Base-by-base conservation (phyloP, 257 asterid species). In the Thymus quinquecostatus region DNA sequence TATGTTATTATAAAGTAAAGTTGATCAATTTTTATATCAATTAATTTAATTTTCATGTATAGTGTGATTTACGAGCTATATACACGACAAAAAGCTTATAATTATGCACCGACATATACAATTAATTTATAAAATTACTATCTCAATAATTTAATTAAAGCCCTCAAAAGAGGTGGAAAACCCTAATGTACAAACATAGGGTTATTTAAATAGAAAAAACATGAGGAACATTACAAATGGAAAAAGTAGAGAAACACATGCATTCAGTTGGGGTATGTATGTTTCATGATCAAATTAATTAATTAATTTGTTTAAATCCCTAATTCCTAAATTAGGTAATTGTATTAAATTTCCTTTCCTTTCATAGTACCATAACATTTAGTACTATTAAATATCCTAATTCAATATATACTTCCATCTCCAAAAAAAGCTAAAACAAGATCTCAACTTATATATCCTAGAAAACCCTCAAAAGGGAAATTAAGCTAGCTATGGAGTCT, bases 351-450 rank as follows among this genome's bases (percentile, higher is more conserved):
- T 83, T 45, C 64, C 84, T 83, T 85, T 80, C 88, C 78, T 69
- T 72, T 81, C 81, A 85, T 85, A 80, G 87, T 83, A 59, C 82
- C 84, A 68, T 51, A 53, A 73, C 82, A 80, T 83, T 82, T 30
- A 38, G 41, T 33, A 27, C 56, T 72, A 76, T 75, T 77, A 78
- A 82, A 58, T 66, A 56, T 69, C 82, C 78, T 21, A 75, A 68
- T 28, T 4, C 64, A 69, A 56, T 2, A 70, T 61, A 34, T 14
- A 59, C 63, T 43, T 79, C 5, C 61, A 32, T 21, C 66, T 53
- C 60, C 41, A 54, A 78, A 68, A 44, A 33, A 50, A 49, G 13
- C 43, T 29, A 21, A 64, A 33, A 12, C 55, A 38, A 48, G 4
- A 62, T 51, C 10, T 8, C 14, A n/a, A 44, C 54, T 10, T 21